Percentiles rank a stretch among this genome's conserved stretches.
phyloP scores from a whole-genome alignment of 2,329 filamentous ascomycete genomes.

The Chrysoporthe puriensis region DNA sequence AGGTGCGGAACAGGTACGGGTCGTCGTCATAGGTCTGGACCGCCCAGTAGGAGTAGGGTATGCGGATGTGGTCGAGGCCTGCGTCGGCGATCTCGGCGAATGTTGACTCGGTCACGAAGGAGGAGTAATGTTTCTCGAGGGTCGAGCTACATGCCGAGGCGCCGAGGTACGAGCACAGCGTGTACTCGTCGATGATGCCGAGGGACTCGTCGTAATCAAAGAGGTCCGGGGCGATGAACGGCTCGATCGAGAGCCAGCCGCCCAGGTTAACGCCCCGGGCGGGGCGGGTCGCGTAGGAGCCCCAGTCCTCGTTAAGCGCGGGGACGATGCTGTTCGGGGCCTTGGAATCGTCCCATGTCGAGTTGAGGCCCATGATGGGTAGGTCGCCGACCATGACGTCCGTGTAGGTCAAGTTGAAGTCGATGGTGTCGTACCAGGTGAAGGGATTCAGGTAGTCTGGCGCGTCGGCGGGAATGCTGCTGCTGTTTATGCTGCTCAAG shows the following conservation, averaged over 20 bases:
- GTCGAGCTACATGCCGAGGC: slow-evolving; percentile 62
- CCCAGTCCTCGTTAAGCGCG: slow-evolving; percentile 74
- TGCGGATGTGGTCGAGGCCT: slow-evolving; percentile 94
- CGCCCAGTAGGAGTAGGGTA: slow-evolving; percentile 95
- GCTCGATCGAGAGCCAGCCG: slow-evolving; percentile 92
- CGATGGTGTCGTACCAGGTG: slow-evolving; percentile 85
- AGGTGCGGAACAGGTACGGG: slow-evolving; percentile 82
- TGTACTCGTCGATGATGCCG: slow-evolving; percentile 87
- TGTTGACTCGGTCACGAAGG: slow-evolving; percentile 82
- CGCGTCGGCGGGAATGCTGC: slow-evolving; percentile 65
- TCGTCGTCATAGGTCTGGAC: slow-evolving; percentile 83
- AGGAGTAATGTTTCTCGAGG: slow-evolving; percentile 90
- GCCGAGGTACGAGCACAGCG: slow-evolving; percentile 73
- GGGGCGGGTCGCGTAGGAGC: slow-evolving; percentile 74
- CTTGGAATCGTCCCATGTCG: slow-evolving; percentile 81
- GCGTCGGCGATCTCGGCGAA: slow-evolving; percentile 85
- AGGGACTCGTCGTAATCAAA: slow-evolving; percentile 69
- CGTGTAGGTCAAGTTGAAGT: slow-evolving; percentile 96
- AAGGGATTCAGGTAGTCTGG: slow-evolving; percentile 85
- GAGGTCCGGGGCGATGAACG: slow-evolving; percentile 92
- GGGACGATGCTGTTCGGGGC: slow-evolving; percentile 80
- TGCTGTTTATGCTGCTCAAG: slow-evolving; percentile 56
- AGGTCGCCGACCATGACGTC: slow-evolving; percentile 80
- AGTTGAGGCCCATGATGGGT: slow-evolving; percentile 87
- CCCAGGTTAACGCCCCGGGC: slow-evolving; percentile 91